A percentile compares a stretch with the other conserved stretches of the same genome.
These are phyloP conservation scores for Sporothrix humicola DNA, from an alignment of 2,329 filamentous ascomycete species.

Conservation along the genomic window DNA sequence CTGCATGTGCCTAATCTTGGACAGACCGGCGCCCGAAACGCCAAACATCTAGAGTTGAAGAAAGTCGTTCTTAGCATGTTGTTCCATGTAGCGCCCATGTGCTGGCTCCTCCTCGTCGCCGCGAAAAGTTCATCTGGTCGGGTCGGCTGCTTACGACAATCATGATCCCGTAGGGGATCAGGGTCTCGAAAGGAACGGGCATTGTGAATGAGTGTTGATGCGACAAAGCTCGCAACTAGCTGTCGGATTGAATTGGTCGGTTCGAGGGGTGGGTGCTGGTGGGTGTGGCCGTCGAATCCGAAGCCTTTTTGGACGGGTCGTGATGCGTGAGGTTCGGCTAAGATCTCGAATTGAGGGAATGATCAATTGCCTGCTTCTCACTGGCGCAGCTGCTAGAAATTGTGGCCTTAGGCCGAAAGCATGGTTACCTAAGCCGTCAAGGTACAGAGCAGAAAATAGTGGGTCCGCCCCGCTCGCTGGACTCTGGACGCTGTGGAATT, in stretches of 20 bases:
- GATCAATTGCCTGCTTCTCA: constrained; percentile 33
- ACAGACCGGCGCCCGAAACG: constrained; percentile 62
- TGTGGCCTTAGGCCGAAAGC: constrained; percentile 33
- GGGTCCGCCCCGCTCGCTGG: not conserved
- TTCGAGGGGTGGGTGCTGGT: constrained; percentile 25
- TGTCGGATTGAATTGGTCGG: constrained; percentile 33
- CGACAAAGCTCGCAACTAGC: not conserved
- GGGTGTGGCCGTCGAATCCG: constrained; percentile 23
- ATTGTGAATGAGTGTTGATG: constrained; percentile 50
- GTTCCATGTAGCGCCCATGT: no score
- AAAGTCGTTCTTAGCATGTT: not conserved
- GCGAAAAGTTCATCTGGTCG: not conserved
- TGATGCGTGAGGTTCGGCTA: constrained; percentile 25
- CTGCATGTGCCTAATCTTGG: constrained; percentile 61
- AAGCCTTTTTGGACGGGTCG: not conserved
- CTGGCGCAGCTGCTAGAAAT: constrained; percentile 26
- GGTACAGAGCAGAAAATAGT: constrained; percentile 10
- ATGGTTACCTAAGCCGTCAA: not conserved
- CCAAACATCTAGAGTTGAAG: constrained; percentile 63
- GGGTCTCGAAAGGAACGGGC: constrained; percentile 68
- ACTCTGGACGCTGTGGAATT: not conserved
- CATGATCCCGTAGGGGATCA: constrained; percentile 70
- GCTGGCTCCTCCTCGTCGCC: not conserved
- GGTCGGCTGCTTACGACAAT: constrained; percentile 56
- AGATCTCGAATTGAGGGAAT: constrained; percentile 24